Conservation (phyloP, 306 rosid genomes). For the Citrullus mucosospermus region DNA sequence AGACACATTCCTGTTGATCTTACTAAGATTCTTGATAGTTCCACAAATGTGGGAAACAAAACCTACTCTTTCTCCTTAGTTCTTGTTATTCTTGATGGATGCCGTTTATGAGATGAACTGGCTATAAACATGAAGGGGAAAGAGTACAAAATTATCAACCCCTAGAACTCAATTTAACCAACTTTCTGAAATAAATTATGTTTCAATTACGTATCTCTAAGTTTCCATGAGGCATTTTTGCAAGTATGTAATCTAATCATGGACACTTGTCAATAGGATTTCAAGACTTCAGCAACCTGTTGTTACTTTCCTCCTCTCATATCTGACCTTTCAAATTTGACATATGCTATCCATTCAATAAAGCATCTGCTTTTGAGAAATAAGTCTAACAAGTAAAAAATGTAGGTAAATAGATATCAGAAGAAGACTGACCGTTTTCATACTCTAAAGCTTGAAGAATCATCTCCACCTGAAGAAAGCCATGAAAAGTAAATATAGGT, state of each 20-base stretch:
- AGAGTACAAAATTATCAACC: background rate
- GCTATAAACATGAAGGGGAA: background rate
- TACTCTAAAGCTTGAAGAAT: slow-evolving; percentile 86
- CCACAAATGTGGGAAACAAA: background rate
- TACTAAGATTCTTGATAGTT: background rate
- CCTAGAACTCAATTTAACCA: too few relatives aligned
- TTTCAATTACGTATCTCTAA: background rate
- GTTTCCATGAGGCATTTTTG: background rate
- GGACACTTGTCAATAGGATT: background rate
- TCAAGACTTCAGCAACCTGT: background rate
- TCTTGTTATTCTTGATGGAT: background rate
- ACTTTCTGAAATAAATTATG: background rate
- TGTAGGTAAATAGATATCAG: background rate
- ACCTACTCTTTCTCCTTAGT: background rate
- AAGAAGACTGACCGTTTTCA: slow-evolving; percentile 49
- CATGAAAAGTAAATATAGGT: background rate
- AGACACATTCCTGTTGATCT: background rate
- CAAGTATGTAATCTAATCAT: background rate
- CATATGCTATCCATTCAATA: background rate
- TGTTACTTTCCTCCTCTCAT: background rate
- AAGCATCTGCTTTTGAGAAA: background rate
- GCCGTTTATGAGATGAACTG: background rate
- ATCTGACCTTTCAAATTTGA: background rate
- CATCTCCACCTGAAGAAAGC: slow-evolving; percentile 59
- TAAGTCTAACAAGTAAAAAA: background rate